Evolutionary conservation across 2,329 filamentous ascomycete genomes (phyloP), one percentile per base, ranked within the genome.

Genomic region (Lachnellula subtilissima): DNA sequence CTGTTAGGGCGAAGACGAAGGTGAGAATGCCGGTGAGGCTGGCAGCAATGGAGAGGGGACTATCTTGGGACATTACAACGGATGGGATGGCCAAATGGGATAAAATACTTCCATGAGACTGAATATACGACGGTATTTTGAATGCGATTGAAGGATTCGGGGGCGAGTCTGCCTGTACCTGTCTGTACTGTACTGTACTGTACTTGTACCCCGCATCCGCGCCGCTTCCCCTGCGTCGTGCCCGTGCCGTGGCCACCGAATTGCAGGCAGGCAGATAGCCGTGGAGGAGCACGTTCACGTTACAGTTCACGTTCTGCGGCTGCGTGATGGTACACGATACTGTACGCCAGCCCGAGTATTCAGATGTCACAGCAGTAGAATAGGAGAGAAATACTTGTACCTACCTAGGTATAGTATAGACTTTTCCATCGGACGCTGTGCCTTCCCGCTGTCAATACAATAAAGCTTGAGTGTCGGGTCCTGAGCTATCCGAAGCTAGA

Each of bases 11-110:
- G 25, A 55, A 57, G 35, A 59, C 58, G 36, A 64, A 64, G 11
- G 61, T 62, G 17, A 62, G 52, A 47, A 64, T 60, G 8, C 62
- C 60, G 6, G 56, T 62, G 19, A 61, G 55, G 48, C 48, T 58
- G 15, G 55, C 58, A 25, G 60, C 58, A 12, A 64, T 61, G 17
- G 54, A 55, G 42, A 58, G 53, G 3, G 53, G 50, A 32, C 55
- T 61, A 35, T 60, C 58, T 48, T 50, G 48, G 19, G 47, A 14
- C 25, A 48, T 36, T 50, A 53, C 53, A 6, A 32, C 48, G 14
- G 14, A 46, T 32, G 28, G 9, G 3, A 12, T 32, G 28, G 4
- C 35, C 1, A 12, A 19, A 28, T 51, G 22, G 22, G 28, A 14
- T 49, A 23, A 8, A 35, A 25, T 25, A 25, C 17, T 22, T 22